Evolutionary conservation across 768 basidiomycete genomes (phyloP), one percentile per base, ranked within the genome.

Genomic region (Tricholoma matsutake): DNA sequence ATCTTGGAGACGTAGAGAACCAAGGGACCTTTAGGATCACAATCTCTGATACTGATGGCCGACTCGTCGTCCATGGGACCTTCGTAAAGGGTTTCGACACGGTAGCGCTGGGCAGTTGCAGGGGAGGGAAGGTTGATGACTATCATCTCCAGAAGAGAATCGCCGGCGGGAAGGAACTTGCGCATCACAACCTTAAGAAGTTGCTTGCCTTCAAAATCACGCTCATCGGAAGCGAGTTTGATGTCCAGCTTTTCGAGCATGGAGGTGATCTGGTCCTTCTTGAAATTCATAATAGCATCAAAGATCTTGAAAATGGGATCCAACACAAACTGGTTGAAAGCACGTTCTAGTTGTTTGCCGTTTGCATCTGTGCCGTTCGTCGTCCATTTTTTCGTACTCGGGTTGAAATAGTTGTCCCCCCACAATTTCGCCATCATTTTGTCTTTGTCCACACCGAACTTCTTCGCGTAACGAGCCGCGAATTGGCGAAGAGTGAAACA

Each of bases 31-130:
- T 88, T 89, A 75, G 97, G 91, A 79, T 98, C 93, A 75, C 97
- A 99, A 75, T 98, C 96, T 57, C 97, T 89, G 82, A 99, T 96
- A 80, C 87, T 93, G 67, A 98, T 94, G 67, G 97, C 97, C 62
- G 94, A 97, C 79, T 99, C 97, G 73, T 99, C 97, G 79, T 99
- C 97, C 94, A 98, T 94, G 70, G 97, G 97, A 74, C 97, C 97
- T 75, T 99, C 97, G 78, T 99, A 98, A 64, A 99, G 89, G 67
- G 97, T 98, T 84, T 98, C 95, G 59, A 97, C 96, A 85, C 97
- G 96, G 80, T 98, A 98, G 58, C 90, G 86, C 79, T 99, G 97
- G 63, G 97, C 97, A 64, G 96, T 98, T 60, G 87, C 88, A 60
- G 96, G 96, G 22, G 97, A 99, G 49, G 97, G 96, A 65, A 99